Evolutionary conservation across 2,329 filamentous ascomycete species (phyloP).

Genomic region (Paraconiothyrium sp.): DNA sequence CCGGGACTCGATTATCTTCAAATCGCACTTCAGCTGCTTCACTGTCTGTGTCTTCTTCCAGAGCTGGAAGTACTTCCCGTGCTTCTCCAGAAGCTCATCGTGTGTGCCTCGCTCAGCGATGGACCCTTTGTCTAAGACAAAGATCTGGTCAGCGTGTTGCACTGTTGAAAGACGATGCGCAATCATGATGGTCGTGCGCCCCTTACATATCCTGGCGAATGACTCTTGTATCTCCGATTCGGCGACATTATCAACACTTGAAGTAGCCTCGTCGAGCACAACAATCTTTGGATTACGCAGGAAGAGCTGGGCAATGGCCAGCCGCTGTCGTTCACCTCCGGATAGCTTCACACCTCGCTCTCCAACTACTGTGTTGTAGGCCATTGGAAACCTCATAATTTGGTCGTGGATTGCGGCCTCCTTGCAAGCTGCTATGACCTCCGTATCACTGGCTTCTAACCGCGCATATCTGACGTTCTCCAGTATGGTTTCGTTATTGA

Average conservation of each 20-base stretch:
- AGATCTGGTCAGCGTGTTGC: constrained; percentile 81
- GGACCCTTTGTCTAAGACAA: constrained; percentile 75
- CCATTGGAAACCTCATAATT: constrained; percentile 62
- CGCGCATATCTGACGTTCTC: constrained; percentile 70
- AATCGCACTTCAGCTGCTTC: background rate
- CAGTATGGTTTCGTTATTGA: constrained; percentile 70
- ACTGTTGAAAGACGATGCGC: constrained; percentile 83
- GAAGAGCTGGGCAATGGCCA: constrained; percentile 74
- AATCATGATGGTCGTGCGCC: constrained; percentile 70
- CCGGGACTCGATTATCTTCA: background rate
- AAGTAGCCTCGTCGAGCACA: constrained; percentile 85
- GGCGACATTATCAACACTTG: constrained; percentile 77
- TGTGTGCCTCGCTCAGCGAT: constrained; percentile 82
- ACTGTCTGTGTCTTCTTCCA: constrained; percentile 13
- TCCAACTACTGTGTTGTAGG: constrained; percentile 36
- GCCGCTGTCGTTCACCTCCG: constrained; percentile 70
- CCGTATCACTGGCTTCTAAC: constrained; percentile 64
- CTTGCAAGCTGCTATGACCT: constrained; percentile 66
- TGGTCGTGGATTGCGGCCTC: constrained; percentile 69
- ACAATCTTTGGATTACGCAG: constrained; percentile 81
- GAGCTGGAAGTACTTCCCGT: constrained; percentile 11
- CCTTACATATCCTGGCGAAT: constrained; percentile 63
- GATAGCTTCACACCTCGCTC: constrained; percentile 57
- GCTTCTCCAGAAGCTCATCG: constrained; percentile 64
- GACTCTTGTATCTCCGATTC: constrained; percentile 71